Base-by-base conservation (phyloP, 257 asterid species). In the Schizonepeta tenuifolia region DNA sequence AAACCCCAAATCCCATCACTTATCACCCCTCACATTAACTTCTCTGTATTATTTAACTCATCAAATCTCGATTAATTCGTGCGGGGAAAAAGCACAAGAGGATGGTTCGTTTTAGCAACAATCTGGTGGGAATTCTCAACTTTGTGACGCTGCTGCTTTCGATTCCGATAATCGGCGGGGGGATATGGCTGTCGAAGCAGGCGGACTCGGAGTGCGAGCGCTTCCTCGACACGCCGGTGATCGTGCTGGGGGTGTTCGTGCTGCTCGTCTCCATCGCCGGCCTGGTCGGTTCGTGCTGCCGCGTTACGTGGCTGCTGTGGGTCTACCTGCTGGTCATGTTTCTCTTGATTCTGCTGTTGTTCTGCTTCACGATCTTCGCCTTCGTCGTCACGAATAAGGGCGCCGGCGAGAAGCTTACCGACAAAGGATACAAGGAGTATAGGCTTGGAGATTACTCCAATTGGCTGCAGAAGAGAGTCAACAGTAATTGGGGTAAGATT, bases 311-410 rank as follows among this genome's bases (percentile, higher is more conserved):
- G 92, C 88, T 94, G 22, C 72, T 94, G 20, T 94, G 97, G 97
- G 46, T 89, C 0, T 91, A 94, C 41, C 82, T 94, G 3, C 44
- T 86, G 28, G 96, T 91, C 50, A 91, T 94, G 97, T 91, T 91
- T 33, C 65, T 94, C n/a, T 70, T 89, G 84, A 91, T 94, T 57
- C 22, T 94, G 26, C 22, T 91, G 7, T 70, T 94, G 5, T 81
- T 88, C 41, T 79, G 95, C 80, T 89, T 91, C 86, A 92, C 97
- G 3, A 89, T 91, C 43, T 94, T 94, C 82, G 97, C 96, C 2
- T 91, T 94, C 46, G 97, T 91, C 21, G 98, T 94, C 6, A 94
- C 97, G 3, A 91, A 88, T 21, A 91, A 84, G 62, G 99, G 99
- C 5, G 96, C 95, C 15, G 97, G 99, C 0, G 80, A 89, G 63